Base-by-base conservation (phyloP, 371 early-diverging fungal species). In the Batkoa obscura region DNA sequence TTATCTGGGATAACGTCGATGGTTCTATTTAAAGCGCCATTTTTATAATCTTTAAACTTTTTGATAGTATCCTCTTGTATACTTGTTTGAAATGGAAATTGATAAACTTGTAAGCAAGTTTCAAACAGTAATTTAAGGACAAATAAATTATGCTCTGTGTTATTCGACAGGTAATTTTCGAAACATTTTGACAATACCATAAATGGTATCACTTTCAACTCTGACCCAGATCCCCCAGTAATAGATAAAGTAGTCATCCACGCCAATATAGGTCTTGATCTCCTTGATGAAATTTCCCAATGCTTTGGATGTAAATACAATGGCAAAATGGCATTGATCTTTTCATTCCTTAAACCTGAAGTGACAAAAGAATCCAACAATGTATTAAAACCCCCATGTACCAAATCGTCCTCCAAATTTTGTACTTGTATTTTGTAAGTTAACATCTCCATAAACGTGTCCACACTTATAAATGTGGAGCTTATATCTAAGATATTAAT, bases 21-120 rank as follows among this genome's bases (percentile, higher is more conserved):
- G 1, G 45, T 45, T 15, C 45, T 45, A 4, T 23, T 23, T 4
- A 5, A 13, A 5, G 45, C 5, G 15, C 15, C 23, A 5, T 45
- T 15, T 15, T 15, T 15, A 15, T 45, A 45, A 5, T 15, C 23
- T 15, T 45, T 13, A 15, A 12, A 45, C 45, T 45, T 13, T 6
- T 45, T 15, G 5, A 15, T 45, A 13, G 45, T 45, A 13, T 45
- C 45, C 12, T 45, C 45, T 5, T 23, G 6, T 23, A 45, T 15
- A 15, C 15, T 45, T 45, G 12, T 45, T 5, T 13, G 5, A 15
- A 45, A 45, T 5, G 45, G 45, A 15, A 45, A 12, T 35, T 31
- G 48, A 56, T 69, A 69, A 50, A 69, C 64, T n/a, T 61, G 64
- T 51, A 67, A 68, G 38, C 69, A 69, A 30, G 67, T 67, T 38